Evolutionary conservation across 805 yeast species (phyloP), one percentile per base, ranked within the genome.

Genomic region (Candida golubevii): DNA sequence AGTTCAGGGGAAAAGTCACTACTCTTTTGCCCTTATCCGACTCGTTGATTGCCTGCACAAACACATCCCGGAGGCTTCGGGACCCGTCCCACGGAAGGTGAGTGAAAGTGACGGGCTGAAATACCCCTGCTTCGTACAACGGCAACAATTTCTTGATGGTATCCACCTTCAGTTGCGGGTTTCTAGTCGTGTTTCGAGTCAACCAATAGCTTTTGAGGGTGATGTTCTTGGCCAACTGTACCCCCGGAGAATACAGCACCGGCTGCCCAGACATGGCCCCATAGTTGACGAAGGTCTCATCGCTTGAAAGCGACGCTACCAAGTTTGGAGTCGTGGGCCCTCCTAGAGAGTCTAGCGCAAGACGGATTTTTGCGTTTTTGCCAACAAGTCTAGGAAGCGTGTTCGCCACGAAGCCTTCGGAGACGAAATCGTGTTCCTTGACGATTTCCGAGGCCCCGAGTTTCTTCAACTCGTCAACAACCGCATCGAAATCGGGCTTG

Each of bases 131-230:
- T 41, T 80, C 69, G 62, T 82, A 83, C 52, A 84, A 66, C 38
- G 77, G 67, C 35, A 84, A 68, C 35, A 88, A 69, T 30, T 71
- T 77, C 7, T 66, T 50, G 28, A 86, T 70, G n/a, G 83, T 76
- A 3, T 69, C 67, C 34, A 72, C 69, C 60, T 85, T 85, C 30
- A 73, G 70, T 29, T 73, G 72, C 4, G 93, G 91, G 54, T 84
- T 46, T 12, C 35, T 15, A 10, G 41, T 32, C 29, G 51, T 54
- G 44, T 63, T 64, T 13, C 56, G 45, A 29, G 64, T 62, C 36
- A 65, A 54, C 69, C 70, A 66, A 54, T 61, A 66, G 13, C 66
- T 57, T 14, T 43, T 53, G 28, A 62, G 51, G 13, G 61, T 55
- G 41, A 65, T 50, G 46, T 65, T 62, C 43, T 63, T 65, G 49